Base-by-base conservation (phyloP, 2,329 filamentous ascomycete genomes). In the Tolypocladium guangdongense region DNA sequence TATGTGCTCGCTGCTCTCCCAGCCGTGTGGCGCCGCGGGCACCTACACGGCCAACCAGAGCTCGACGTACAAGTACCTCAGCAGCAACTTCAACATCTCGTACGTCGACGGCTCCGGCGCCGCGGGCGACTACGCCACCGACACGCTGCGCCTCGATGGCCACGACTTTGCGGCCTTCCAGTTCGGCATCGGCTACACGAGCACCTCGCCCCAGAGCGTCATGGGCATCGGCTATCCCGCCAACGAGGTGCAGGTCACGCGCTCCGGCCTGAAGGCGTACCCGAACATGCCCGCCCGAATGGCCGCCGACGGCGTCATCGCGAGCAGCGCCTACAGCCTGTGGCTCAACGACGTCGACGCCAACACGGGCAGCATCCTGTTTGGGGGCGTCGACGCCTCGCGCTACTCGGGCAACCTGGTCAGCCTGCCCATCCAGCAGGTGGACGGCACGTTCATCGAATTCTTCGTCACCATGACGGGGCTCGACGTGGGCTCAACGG, bases 81-180 rank as follows among this genome's bases (percentile, higher is more conserved):
- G 83, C 57, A 83, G 80, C 63, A 76, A 83, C 56, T 96, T 96
- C 74, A 91, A 92, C 71, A 95, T 96, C 58, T 83, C 84, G 1
- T 96, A 96, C 60, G 86, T 87, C 41, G 90, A 96, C 68, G 88
- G 88, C 47, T 87, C 87, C 0, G 82, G 83, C 6, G 87, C 90
- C 0, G 67, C 72, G 1, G 90, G 91, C 36, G 87, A 93, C 68
- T 96, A 95, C 66, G 88, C 82, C 2, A 83, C 80, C 5, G 91
- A 96, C 64, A 86, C 77, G 0, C 71, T 95, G 54, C 72, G 69
- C 5, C 73, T 90, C 52, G 83, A 79, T 14, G 72, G 71, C 24
- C 66, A 75, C 33, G 76, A 68, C 1, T 60, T 90, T 35, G 58
- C 73, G 4, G 68, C 72, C 53, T 71, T 90, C 53, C 85, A 90